These are phyloP conservation scores for Salicornia ramosissima DNA, from an alignment of 148 eudicot genomes.

Conservation along the genomic window DNA sequence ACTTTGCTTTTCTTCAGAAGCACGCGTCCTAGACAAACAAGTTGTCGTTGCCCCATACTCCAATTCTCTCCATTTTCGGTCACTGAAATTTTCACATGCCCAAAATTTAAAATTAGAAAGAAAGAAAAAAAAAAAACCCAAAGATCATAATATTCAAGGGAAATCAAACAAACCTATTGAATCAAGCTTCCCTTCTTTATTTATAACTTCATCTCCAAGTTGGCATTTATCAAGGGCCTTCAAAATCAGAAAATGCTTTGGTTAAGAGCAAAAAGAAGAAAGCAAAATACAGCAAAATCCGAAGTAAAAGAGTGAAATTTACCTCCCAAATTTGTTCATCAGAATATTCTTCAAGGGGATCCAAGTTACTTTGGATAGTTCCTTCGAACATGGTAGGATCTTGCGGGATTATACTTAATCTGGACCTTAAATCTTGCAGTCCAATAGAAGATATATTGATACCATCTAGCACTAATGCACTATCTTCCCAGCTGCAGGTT, in stretches of 20 bases:
- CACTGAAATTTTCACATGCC: constrained; percentile 12
- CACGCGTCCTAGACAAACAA: constrained; percentile 49
- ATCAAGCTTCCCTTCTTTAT: constrained; percentile 74
- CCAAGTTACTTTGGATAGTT: constrained; percentile 55
- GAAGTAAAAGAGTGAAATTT: background rate
- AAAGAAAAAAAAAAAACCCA: background rate
- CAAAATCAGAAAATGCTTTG: background rate
- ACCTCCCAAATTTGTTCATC: constrained; percentile 82
- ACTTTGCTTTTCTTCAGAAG: constrained; percentile 46
- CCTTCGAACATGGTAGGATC: constrained; percentile 82
- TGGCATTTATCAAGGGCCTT: constrained; percentile 96
- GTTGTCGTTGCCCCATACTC: constrained; percentile 54
- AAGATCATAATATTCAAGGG: background rate
- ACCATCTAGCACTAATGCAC: constrained; percentile 52
- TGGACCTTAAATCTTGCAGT: constrained; percentile 58
- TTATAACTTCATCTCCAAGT: constrained; percentile 76
- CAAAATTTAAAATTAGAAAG: background rate
- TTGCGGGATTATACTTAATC: constrained; percentile 67
- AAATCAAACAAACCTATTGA: constrained; percentile 46
- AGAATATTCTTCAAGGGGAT: constrained; percentile 64
- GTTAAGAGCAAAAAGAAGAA: background rate
- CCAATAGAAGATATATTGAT: constrained; percentile 50
- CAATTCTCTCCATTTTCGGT: constrained; percentile 49
- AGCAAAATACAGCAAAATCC: background rate
- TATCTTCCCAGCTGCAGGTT: constrained; percentile 50